Base-by-base conservation (phyloP, 345 rosid genomes). In the Ceriops zippeliana region DNA sequence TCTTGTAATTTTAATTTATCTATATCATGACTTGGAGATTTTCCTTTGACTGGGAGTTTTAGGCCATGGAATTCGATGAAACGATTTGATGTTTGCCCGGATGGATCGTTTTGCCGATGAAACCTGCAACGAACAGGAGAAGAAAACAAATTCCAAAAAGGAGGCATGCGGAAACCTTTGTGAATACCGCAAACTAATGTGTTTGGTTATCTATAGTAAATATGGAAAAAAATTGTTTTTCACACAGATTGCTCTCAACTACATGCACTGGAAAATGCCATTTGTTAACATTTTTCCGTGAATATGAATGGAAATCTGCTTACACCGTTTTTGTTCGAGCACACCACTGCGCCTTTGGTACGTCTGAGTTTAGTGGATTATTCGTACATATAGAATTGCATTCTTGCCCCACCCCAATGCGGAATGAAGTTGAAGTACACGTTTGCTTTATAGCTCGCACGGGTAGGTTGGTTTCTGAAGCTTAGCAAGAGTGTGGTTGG, bases 21-120 rank as follows among this genome's bases (percentile, higher is more conserved):
- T 56, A 26, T 21, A 24, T 24, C 13, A 24, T 56, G 6, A 56
- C 26, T 22, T 22, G 58, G 15, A 7, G 15, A 54, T 22, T 54
- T 54, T 56, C 31, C 19, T 11, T 56, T 11, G 30, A 0, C 6
- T 56, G 13, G 11, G 16, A 1, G 6, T 27, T 24, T 56, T 27
- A 56, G 59, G 59, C 59, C 24, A 56, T 56, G 59, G 59, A 21
- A 27, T 56, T 56, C 7, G 59, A 56, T 56, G 59, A 56, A 56
- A 56, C 59, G 31, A 56, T 27, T 22, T 56, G 59, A 56, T 56
- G 17, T 56, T 10, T 56, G 13, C 30, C 24, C 24, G 59, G 24
- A 56, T 21, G 26, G 59, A 56, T 56, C 59, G 2, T 2, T 17
- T 56, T 16, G 31, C 11, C 31, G 59, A 56, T 3, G 31, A 21